phyloP scores from a whole-genome alignment of 495 filamentous ascomycete genomes.

The Wilcoxina mikolae region DNA sequence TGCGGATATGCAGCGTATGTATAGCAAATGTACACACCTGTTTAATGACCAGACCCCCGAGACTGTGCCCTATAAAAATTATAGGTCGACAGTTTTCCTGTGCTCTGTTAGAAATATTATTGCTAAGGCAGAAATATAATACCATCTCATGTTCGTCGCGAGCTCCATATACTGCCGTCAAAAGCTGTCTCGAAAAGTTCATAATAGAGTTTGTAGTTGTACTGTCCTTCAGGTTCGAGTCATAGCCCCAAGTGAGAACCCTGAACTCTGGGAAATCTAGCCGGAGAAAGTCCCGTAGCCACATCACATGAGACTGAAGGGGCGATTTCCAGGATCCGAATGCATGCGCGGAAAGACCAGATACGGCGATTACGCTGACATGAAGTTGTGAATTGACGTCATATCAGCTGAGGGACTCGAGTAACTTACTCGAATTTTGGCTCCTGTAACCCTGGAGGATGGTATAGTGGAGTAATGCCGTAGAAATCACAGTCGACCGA shows the following conservation, averaged over 20 bases:
- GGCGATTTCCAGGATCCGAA: slow-evolving; percentile 15
- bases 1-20: too few species aligned
- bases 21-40: too few species aligned
- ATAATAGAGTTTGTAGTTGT: neutral
- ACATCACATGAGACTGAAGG: slow-evolving; percentile 7
- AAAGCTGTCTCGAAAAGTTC: neutral
- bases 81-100: too few species aligned
- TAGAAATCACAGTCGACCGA: slow-evolving; percentile 10
- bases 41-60: slow-evolving; percentile 30
- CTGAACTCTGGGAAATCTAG: slow-evolving; percentile 2
- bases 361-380: slow-evolving; percentile 12
- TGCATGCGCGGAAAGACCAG: slow-evolving; percentile 11
- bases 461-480: slow-evolving; percentile 12
- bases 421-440: slow-evolving; percentile 6
- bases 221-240: slow-evolving; percentile 3
- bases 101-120: too few species aligned
- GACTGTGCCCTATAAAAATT: slow-evolving; percentile 30
- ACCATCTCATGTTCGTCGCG: too few species aligned
- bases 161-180: neutral
- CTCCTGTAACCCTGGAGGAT: neutral
- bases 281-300: slow-evolving; percentile 13
- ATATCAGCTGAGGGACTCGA: too few species aligned
- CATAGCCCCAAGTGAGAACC: slow-evolving; percentile 13
- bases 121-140: too few species aligned
- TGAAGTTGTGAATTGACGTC: too few species aligned